Percentiles rank a stretch among this genome's conserved stretches.
Evolutionary conservation across 73 alveolate species (phyloP).

Genomic region (Urostyla sp.): DNA sequence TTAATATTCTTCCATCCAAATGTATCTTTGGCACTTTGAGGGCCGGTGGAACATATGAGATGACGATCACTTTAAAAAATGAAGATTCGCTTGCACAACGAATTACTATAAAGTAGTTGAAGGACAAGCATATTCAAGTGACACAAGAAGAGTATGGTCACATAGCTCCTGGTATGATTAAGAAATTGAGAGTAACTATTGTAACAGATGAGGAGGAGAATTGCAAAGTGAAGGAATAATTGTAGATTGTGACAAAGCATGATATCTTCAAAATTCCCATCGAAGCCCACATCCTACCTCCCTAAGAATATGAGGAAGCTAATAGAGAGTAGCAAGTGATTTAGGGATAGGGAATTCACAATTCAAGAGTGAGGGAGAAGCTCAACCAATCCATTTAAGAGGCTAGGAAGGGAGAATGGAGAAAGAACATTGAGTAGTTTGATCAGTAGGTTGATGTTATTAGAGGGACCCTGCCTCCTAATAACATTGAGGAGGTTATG

Average conservation of each 20-base stretch:
- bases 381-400: conserved; percentile 42
- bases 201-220: conserved; percentile 44
- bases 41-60: conserved; percentile 70
- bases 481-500: conserved; percentile 9
- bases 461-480: conserved; percentile 25
- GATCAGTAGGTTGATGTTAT: conserved; percentile 22
- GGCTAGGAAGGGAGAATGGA: conserved; percentile 18
- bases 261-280: conserved; percentile 84
- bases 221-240: conserved; percentile 70
- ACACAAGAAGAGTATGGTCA: conserved; percentile 70
- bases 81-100: conserved; percentile 87
- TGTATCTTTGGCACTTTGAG: conserved; percentile 75
- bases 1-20: conserved; percentile 72
- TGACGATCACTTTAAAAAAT: conserved; percentile 70
- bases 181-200: conserved; percentile 64
- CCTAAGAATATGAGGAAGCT: conserved; percentile 34
- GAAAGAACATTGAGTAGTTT: conserved; percentile 15
- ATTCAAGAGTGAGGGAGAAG: conserved; percentile 60
- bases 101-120: conserved; percentile 67
- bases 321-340: conserved; percentile 40
- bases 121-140: conserved; percentile 64
- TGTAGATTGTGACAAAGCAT: conserved; percentile 79
- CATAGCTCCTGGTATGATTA: conserved; percentile 80
- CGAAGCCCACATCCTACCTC: conserved; percentile 65
- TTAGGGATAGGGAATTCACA: conserved; percentile 38